Percentiles rank a stretch among this genome's conserved stretches.
These are phyloP conservation scores for Lepiota venenata DNA, from an alignment of 768 basidiomycete species.

Conservation along the genomic window DNA sequence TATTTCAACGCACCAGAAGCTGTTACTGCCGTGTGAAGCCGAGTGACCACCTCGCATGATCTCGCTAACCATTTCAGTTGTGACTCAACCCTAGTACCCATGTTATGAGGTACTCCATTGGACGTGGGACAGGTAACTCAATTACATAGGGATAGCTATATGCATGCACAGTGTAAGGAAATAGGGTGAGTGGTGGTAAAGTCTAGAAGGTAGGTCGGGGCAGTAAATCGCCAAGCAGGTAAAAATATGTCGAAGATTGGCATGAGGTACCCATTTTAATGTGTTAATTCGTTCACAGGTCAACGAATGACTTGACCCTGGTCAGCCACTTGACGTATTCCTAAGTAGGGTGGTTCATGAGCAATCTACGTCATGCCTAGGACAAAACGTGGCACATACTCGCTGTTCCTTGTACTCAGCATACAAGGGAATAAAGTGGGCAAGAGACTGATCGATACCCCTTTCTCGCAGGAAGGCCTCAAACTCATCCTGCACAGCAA, in stretches of 20 bases:
- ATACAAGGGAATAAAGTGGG: slow-evolving; percentile 86
- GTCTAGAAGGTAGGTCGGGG: not conserved
- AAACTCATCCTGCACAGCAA: slow-evolving; percentile 85
- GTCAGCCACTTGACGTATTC: slow-evolving; percentile 92
- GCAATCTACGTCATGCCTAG: slow-evolving; percentile 3
- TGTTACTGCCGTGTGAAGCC: no score
- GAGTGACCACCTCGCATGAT: no score
- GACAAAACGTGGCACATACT: slow-evolving; percentile 42
- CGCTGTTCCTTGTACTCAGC: slow-evolving; percentile 91
- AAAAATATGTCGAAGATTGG: not conserved
- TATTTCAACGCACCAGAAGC: no score
- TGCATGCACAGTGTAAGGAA: no score
- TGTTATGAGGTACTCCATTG: no score
- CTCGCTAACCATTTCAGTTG: no score
- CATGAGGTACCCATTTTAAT: not conserved
- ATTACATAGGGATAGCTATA: no score
- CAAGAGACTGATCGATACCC: slow-evolving; percentile 79
- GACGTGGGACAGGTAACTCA: no score
- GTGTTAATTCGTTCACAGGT: slow-evolving; percentile 35
- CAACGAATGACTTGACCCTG: slow-evolving; percentile 80
- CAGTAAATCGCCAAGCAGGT: not conserved
- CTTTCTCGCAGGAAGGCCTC: slow-evolving; percentile 88
- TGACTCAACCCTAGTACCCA: no score
- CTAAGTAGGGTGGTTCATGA: slow-evolving; percentile 37
- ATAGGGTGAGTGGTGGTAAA: not conserved